These are phyloP conservation scores for Bimuria novae-zelandiae DNA, from an alignment of 2,329 filamentous ascomycete species.

Conservation along the genomic window DNA sequence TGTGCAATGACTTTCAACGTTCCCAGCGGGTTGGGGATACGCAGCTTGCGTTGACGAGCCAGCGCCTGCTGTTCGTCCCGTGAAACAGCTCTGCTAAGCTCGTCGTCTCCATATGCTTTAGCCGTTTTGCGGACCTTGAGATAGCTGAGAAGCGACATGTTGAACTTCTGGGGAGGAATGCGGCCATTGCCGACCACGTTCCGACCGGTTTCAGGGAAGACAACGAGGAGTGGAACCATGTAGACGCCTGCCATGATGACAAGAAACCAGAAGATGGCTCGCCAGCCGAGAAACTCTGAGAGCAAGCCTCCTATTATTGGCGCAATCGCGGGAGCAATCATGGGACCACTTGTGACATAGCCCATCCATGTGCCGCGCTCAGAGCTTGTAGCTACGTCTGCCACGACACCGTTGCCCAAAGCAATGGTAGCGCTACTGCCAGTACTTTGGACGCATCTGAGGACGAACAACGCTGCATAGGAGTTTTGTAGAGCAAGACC, in stretches of 20 bases:
- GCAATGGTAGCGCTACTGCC: slow-evolving; percentile 48
- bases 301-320: slow-evolving; percentile 38
- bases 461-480: slow-evolving; percentile 32
- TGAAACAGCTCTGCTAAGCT: slow-evolving; percentile 26
- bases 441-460: slow-evolving; percentile 37
- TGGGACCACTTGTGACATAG: slow-evolving; percentile 60
- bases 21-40: slow-evolving; percentile 52
- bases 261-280: slow-evolving; percentile 43
- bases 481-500: slow-evolving; percentile 32
- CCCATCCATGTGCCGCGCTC: slow-evolving; percentile 52
- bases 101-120: slow-evolving; percentile 7
- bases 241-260: slow-evolving; percentile 42
- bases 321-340: slow-evolving; percentile 28
- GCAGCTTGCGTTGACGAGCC: slow-evolving; percentile 39
- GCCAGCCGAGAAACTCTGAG: slow-evolving; percentile 39
- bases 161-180: slow-evolving; percentile 29
- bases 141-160: slow-evolving; percentile 30
- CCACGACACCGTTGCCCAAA: slow-evolving; percentile 47
- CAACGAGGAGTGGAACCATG: slow-evolving; percentile 33
- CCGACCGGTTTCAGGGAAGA: slow-evolving; percentile 46
- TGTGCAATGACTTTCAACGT: slow-evolving; percentile 47
- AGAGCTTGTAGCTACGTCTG: slow-evolving; percentile 47
- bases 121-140: slow-evolving; percentile 36
- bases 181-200: slow-evolving; percentile 37
- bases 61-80: slow-evolving; percentile 27